Evolutionary conservation across 2,329 filamentous ascomycete genomes (phyloP), one percentile per base, ranked within the genome.

Genomic region (Epichloe gansuensis): DNA sequence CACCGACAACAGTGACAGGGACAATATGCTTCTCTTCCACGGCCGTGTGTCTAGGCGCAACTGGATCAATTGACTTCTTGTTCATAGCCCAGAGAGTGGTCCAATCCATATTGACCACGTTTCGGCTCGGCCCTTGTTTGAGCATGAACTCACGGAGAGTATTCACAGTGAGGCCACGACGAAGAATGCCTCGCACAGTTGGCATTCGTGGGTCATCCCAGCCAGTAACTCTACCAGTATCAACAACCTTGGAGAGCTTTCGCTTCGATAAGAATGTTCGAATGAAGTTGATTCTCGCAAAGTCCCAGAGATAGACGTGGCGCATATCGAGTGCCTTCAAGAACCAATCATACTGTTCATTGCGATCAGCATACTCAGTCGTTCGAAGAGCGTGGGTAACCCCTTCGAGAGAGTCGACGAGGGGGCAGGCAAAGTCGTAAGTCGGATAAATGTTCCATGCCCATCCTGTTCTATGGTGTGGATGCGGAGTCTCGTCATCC

Each of bases 331-430:
- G 74, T 5, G 82, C 82, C 58, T 86, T 78, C 53, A 88, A 70
- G 73, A 93, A 87, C 87, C 87, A 93, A 66, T 88, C 82, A 70
- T 90, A 91, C 67, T 90, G 87, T 11, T 84, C 82, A 68, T 91
- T 89, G 57, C 87, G 83, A 68, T 91, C 87, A 51, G 87, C 86
- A 71, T 91, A 91, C 74, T 93, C 87, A 59, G 86, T 91, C 1
- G 87, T 89, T 58, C 87, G 78, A 52, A 91, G 76, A 5, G 87
- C 87, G 64, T 91, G 87, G 2, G 87, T 91, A 50, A 91, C 83
- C 38, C 87, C 87, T 72, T 91, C 87, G 58, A 87, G 69, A 54
- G 81, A 81, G 68, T 93, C 87, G 54, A 91, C 81, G 23, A 91
- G 80, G 15, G 87, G 87, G 68, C 85, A 89, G 56, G 85, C 87